Percentiles rank a stretch among this genome's conserved stretches.
phyloP scores from a whole-genome alignment of 2,329 filamentous ascomycete genomes.

The Epichloe gansuensis region DNA sequence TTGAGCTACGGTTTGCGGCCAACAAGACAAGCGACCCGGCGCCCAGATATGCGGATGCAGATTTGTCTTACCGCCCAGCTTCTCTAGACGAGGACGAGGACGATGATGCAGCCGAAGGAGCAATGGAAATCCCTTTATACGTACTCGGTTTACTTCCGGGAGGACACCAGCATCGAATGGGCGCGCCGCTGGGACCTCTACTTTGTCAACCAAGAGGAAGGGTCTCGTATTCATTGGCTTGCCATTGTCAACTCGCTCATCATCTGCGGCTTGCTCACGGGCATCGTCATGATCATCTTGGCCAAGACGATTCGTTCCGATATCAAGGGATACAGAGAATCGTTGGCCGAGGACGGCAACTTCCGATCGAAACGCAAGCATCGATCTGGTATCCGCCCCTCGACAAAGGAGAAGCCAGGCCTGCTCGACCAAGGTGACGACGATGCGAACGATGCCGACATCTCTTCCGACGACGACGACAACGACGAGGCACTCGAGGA shows the following conservation, averaged over 20 bases:
- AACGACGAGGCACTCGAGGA: slow-evolving; percentile 59
- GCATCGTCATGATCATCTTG: slow-evolving; percentile 70
- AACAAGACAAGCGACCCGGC: slow-evolving; percentile 41
- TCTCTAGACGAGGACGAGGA: slow-evolving; percentile 31
- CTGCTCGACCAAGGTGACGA: slow-evolving; percentile 48
- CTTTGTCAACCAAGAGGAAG: slow-evolving; percentile 78
- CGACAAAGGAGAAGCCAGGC: slow-evolving; percentile 38
- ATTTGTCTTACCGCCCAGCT: slow-evolving; percentile 44
- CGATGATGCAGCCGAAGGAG: slow-evolving; percentile 53
- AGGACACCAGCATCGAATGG: slow-evolving; percentile 74
- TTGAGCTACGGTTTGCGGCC: slow-evolving; percentile 57
- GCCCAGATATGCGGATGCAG: slow-evolving; percentile 40
- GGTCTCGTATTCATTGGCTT: slow-evolving; percentile 73
- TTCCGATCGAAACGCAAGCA: slow-evolving; percentile 36
- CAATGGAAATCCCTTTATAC: slow-evolving; percentile 65
- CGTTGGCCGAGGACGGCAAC: slow-evolving; percentile 54
- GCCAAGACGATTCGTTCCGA: slow-evolving; percentile 67
- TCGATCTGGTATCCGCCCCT: slow-evolving; percentile 20
- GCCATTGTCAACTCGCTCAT: slow-evolving; percentile 80
- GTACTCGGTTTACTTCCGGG: slow-evolving; percentile 82
- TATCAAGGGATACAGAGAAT: slow-evolving; percentile 62
- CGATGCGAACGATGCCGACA: slow-evolving; percentile 39
- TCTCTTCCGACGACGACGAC: slow-evolving; percentile 40
- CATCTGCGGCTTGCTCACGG: slow-evolving; percentile 67
- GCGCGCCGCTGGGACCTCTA: slow-evolving; percentile 77